Base-by-base conservation (phyloP, 441 rosid species). In the Pelargonium australe region DNA sequence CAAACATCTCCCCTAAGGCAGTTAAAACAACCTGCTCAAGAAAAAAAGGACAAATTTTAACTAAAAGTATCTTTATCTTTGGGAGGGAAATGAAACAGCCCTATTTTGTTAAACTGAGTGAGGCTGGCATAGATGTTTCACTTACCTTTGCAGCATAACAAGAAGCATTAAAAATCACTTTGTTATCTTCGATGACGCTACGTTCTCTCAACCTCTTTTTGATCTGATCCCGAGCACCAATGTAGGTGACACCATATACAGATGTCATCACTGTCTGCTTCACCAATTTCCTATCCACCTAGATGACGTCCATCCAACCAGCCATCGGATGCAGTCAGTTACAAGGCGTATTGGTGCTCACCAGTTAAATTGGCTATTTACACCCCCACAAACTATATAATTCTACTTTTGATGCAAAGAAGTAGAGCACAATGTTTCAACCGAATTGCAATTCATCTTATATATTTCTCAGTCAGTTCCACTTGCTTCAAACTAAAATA, bases 231-330 rank as follows among this genome's bases (percentile, higher is more conserved):
- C 97, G 82, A 13, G 99, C 99, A 76, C 99, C 99, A 64, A 84
- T 78, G 63, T 85, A 92, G 63, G 98, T 92, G 71, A 90, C 97
- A 73, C 97, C 98, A 77, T 92, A 92, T 8, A 95, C 99, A 66
- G 96, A 87, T 69, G 97, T 92, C 99, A 95, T 92, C 76, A 95
- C 98, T 70, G 99, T 95, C 87, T 95, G 99, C 85, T 92, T 95
- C 80, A 95, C 99, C 79, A 95, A 83, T 79, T 92, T 95, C 76
- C 99, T 85, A 75, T 95, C 97, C 77, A 95, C 99, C 99, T 95
- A 75, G 19, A 79, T 64, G 61, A 77, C 70, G 62, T 66, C 77
- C 72, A 72, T 57, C 67, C 75, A 81, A 28, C 34, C 34, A 49
- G 14, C 16, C 55, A 49, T 13, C 7, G 14, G 60, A 14, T 53